Conservation (phyloP, 495 filamentous ascomycete genomes). For the Jackrogersella minutella region DNA sequence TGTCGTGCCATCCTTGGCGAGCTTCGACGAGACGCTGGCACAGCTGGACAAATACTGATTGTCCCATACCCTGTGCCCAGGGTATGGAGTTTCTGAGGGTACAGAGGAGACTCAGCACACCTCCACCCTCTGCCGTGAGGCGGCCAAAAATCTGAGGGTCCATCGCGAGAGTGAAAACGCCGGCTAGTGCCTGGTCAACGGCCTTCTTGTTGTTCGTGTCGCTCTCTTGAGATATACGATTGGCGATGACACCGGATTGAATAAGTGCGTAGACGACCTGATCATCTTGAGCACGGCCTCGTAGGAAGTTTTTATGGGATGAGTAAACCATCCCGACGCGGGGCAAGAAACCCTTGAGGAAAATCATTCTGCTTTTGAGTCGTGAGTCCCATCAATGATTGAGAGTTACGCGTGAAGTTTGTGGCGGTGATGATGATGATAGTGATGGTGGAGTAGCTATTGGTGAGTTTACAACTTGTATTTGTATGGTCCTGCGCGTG, state of each 20-base stretch:
- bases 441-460: too few species aligned
- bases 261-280: background rate
- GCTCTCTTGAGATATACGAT: background rate
- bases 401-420: too few species aligned
- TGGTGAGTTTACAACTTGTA: too few species aligned
- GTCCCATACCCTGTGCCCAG: background rate
- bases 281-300: background rate
- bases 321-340: constrained; percentile 10
- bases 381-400: background rate
- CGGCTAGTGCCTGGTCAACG: background rate
- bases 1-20: constrained; percentile 1
- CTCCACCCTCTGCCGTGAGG: background rate
- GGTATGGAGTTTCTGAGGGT: background rate
- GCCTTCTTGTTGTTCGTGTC: too few species aligned
- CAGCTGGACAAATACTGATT: background rate
- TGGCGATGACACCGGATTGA: background rate
- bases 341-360: background rate
- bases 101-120: background rate
- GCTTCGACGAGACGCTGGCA: background rate
- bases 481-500: too few species aligned
- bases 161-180: background rate
- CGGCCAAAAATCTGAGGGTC: background rate
- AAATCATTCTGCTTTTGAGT: background rate
- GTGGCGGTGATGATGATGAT: too few species aligned
- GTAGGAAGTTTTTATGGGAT: too few species aligned